phyloP scores from a whole-genome alignment of 768 basidiomycete genomes.

The Lactarius hengduanensis region DNA sequence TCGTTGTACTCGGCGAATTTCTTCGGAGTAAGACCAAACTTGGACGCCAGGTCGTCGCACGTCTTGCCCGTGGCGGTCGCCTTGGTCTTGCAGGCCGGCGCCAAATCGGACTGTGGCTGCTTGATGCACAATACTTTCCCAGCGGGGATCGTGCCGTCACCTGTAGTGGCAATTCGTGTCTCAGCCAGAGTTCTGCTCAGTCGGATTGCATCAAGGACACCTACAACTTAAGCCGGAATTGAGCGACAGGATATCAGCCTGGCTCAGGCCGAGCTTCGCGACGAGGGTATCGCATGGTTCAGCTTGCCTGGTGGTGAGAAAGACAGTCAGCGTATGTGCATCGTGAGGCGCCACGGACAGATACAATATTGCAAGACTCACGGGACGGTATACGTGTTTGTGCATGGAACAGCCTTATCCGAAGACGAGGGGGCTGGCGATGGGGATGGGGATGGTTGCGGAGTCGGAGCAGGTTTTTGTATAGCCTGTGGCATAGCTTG shows the following conservation, averaged over 20 bases:
- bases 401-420: not conserved
- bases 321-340: not conserved
- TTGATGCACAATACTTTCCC: not conserved
- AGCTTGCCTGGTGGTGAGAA: not conserved
- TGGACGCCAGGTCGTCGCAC: conserved; percentile 1
- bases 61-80: conserved; percentile 6
- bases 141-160: not conserved
- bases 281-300: conserved; percentile 11
- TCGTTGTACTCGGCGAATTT: conserved; percentile 17
- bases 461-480: no score
- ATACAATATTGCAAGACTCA: not conserved
- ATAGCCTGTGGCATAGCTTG: not conserved
- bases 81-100: conserved; percentile 19
- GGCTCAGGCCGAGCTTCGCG: not conserved
- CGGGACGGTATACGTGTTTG: conserved; percentile 1
- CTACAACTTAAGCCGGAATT: conserved; percentile 16
- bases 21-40: not conserved
- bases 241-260: not conserved
- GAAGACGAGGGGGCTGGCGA: no score
- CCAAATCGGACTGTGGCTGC: not conserved
- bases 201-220: not conserved
- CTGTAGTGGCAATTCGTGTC: not conserved
- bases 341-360: not conserved
- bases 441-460: no score
- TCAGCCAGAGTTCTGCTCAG: not conserved